A percentile compares a stretch with the other conserved stretches of the same genome.
Evolutionary conservation across 306 rosid genomes (phyloP).

Genomic region (Styphnolobium japonicum): DNA sequence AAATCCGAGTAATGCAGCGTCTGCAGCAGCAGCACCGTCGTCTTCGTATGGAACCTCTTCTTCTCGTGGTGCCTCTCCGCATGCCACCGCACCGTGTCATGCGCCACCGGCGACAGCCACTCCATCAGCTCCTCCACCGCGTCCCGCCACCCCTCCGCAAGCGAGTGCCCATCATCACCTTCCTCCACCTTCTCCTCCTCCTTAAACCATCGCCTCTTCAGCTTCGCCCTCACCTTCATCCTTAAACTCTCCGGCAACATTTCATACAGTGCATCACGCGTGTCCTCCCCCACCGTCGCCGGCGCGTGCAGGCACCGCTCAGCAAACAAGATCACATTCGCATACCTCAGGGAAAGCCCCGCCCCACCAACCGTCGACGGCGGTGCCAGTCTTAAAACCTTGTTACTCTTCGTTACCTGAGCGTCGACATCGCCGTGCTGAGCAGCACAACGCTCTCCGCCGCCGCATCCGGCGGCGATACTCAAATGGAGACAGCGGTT

Average conservation of each 20-base stretch:
- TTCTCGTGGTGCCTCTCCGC: constrained; percentile 50
- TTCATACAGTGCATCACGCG: constrained; percentile 47
- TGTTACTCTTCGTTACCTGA: neutral
- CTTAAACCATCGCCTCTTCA: constrained; percentile 32
- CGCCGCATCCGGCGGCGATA: neutral
- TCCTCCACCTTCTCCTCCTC: constrained; percentile 18
- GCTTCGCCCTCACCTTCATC: constrained; percentile 40
- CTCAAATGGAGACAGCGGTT: neutral
- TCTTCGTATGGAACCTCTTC: constrained; percentile 29
- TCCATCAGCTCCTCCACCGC: constrained; percentile 66
- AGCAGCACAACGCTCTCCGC: no score
- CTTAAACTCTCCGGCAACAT: constrained; percentile 59
- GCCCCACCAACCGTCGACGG: constrained; percentile 59
- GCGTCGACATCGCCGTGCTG: neutral
- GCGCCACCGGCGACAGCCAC: constrained; percentile 63
- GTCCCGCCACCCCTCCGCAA: constrained; percentile 65
- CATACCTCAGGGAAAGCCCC: constrained; percentile 55
- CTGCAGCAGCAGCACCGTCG: constrained; percentile 48
- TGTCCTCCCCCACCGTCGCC: constrained; percentile 31
- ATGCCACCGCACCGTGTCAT: constrained; percentile 61
- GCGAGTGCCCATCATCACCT: constrained; percentile 1
- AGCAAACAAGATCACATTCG: constrained; percentile 49
- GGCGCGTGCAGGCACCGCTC: constrained; percentile 56
- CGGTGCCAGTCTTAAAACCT: constrained; percentile 38
- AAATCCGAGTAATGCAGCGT: constrained; percentile 72